A percentile compares a stretch with the other conserved stretches of the same genome.
Conservation (phyloP, 257 asterid genomes). For the Petunia axillaris region DNA sequence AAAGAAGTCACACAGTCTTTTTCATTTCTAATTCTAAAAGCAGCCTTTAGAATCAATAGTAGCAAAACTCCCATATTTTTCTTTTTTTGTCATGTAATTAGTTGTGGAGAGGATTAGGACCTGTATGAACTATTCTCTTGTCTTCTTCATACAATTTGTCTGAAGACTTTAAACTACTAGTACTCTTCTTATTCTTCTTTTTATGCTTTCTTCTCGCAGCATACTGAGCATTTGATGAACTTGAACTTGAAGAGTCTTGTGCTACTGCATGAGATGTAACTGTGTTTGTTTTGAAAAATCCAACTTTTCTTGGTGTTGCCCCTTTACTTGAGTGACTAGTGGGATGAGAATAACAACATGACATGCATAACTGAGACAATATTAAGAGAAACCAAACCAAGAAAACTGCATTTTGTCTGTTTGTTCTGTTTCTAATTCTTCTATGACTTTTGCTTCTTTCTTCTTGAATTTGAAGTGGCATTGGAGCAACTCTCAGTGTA, state of each 20-base stretch:
- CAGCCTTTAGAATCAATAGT: conserved; percentile 51
- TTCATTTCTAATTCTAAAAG: conserved; percentile 20
- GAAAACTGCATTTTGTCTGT: conserved; percentile 33
- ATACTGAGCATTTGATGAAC: too few species aligned
- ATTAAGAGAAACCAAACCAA: conserved; percentile 44
- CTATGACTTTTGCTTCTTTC: conserved; percentile 23
- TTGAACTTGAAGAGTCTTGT: conserved; percentile 28
- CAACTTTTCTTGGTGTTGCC: conserved; percentile 46
- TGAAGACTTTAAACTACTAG: neutral
- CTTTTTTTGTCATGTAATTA: conserved; percentile 19
- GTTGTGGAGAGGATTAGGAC: conserved; percentile 85
- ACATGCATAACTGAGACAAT: conserved; percentile 33
- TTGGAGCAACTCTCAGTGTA: neutral
- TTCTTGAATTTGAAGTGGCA: conserved; percentile 25
- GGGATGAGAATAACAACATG: too few species aligned
- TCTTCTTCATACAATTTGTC: conserved; percentile 44
- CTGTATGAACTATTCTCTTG: conserved; percentile 66
- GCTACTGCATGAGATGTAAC: neutral
- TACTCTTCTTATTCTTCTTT: too few species aligned
- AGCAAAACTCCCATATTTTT: conserved; percentile 49
- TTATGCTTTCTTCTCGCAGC: too few species aligned
- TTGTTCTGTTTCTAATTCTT: neutral
- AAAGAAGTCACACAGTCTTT: conserved; percentile 35
- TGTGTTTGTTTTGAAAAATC: conserved; percentile 30
- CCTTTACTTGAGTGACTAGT: neutral